Base-by-base conservation (phyloP, 1,284 basidiomycete genomes). In the Xerocomus minutiporus region DNA sequence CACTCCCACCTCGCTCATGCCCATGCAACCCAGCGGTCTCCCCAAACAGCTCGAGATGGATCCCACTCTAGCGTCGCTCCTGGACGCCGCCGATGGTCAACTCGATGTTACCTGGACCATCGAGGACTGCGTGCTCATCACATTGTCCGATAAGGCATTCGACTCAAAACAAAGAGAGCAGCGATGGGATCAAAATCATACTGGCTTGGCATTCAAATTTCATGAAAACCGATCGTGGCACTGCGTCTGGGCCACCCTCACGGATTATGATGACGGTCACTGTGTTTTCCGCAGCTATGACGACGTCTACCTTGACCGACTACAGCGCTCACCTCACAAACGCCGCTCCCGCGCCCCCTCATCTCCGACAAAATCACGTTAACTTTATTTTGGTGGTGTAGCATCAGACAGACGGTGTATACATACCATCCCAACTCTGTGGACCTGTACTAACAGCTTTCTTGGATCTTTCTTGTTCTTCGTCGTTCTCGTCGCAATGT, bases 1-100 rank as follows among this genome's bases (percentile, higher is more conserved):
- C 35, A 8, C n/a, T 34, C 17, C 38, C 17, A 39, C 26, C 7
- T 7, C 9, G 4, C 12, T 44, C 43, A 20, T 53, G n/a, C 46
- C 51, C 6, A 54, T 34, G 0, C 47, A 12, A 8, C 12, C 1
- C 51, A 67, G 65, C 38, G 81, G 81, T 46, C 61, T 84, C 36
- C 80, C 82, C 12, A 83, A 82, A 65, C 70, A 71, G 46, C 73
- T 84, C 44, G 82, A 83, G 68, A 80, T 77, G 73, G 76, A 82
- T 61, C 66, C 75, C 17, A 64, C 64, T 29, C 68, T 81, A 17
- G 63, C 70, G 11, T 66, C 67, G 3, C 64, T 80, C 35, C 66
- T 80, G 47, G 66, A 72, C 36, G 69, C 75, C 9, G 54, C 69
- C 12, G 66, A 75, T 7, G 71, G 71, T 39, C 62, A 66, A 51